Evolutionary conservation across 2,329 filamentous ascomycete genomes (phyloP).

Genomic region (Ophiostoma ulmi): DNA sequence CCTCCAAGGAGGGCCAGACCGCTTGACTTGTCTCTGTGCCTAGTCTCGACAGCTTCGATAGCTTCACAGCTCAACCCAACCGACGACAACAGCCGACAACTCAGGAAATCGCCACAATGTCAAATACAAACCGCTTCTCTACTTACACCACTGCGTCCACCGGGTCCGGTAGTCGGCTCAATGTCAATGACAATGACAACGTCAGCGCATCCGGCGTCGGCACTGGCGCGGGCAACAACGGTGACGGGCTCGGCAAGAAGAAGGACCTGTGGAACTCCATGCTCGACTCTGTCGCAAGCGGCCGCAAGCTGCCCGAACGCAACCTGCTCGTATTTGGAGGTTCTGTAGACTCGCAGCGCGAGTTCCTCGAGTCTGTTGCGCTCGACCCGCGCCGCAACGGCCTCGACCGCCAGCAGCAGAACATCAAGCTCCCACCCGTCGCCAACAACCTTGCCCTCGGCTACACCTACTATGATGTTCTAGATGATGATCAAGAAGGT

Average conservation of each 20-base stretch:
- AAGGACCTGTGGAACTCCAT: constrained; percentile 93
- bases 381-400: constrained; percentile 49
- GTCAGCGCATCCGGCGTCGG: constrained; percentile 12
- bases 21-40: constrained; percentile 2
- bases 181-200: constrained; percentile 15
- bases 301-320: constrained; percentile 86
- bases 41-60: neutral
- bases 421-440: constrained; percentile 63
- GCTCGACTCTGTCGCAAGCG: constrained; percentile 84
- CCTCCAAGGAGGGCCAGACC: constrained; percentile 9
- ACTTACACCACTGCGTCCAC: constrained; percentile 53
- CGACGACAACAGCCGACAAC: neutral
- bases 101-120: constrained; percentile 40
- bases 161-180: constrained; percentile 44
- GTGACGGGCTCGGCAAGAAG: constrained; percentile 45
- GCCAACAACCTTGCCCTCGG: constrained; percentile 89
- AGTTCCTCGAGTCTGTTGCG: constrained; percentile 67
- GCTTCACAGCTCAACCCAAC: neutral
- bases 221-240: constrained; percentile 37
- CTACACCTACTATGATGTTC: constrained; percentile 91
- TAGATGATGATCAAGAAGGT: constrained; percentile 93
- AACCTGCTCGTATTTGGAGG: constrained; percentile 82
- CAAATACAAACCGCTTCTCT: constrained; percentile 52
- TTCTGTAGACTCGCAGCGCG: constrained; percentile 73
- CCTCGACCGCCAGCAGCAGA: constrained; percentile 42